Evolutionary conservation across 768 basidiomycete genomes (phyloP).

Genomic region (Neoboletus magnificus): DNA sequence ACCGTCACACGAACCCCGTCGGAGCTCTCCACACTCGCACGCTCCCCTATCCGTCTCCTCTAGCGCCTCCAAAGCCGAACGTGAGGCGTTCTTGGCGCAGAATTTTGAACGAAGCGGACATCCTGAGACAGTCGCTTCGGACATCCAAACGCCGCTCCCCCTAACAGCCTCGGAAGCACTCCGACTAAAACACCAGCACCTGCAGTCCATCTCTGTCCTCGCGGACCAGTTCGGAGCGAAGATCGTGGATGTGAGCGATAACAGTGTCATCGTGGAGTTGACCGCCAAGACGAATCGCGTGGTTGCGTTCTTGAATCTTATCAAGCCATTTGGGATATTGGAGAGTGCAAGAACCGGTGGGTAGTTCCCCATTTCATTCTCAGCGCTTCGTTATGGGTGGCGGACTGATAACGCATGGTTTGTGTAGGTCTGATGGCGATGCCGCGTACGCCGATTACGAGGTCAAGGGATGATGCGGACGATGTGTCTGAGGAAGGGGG

Average conservation of each 20-base stretch:
- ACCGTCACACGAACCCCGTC: constrained; percentile 76
- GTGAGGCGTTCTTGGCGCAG: constrained; percentile 70
- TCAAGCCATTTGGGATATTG: constrained; percentile 93
- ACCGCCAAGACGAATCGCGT: constrained; percentile 90
- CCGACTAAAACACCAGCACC: constrained; percentile 82
- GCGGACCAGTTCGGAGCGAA: constrained; percentile 87
- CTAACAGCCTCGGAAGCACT: constrained; percentile 84
- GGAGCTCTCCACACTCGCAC: constrained; percentile 20
- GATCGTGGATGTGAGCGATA: constrained; percentile 92
- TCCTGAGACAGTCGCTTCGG: constrained; percentile 24
- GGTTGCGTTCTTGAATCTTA: constrained; percentile 85
- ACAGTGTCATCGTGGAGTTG: constrained; percentile 93
- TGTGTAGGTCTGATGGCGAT: constrained; percentile 90
- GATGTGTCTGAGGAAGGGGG: constrained; percentile 48
- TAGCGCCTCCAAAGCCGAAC: constrained; percentile 54
- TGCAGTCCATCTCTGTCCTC: constrained; percentile 83
- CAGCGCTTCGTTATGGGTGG: not conserved
- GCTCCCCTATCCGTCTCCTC: constrained; percentile 8
- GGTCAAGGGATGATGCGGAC: constrained; percentile 56
- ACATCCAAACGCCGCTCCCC: constrained; percentile 35
- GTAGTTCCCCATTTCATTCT: constrained; percentile 18
- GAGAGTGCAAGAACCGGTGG: constrained; percentile 92
- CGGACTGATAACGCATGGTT: not conserved
- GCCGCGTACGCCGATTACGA: constrained; percentile 88
- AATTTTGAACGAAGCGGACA: constrained; percentile 67